A percentile compares a stretch with the other conserved stretches of the same genome.
phyloP scores from a whole-genome alignment of 768 basidiomycete species.

The Trametes meyenii region DNA sequence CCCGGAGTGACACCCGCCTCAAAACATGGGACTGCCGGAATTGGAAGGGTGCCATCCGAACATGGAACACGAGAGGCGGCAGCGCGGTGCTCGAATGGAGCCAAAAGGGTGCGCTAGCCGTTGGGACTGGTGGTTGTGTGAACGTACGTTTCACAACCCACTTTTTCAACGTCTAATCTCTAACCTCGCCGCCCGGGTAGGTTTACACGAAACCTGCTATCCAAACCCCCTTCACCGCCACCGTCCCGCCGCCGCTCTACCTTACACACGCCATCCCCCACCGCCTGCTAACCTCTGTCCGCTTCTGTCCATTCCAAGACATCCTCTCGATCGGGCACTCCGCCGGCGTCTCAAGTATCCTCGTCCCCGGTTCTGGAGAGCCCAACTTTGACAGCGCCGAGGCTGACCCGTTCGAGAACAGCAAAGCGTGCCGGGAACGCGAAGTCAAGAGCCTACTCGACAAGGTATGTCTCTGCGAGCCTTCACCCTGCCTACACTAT shows the following conservation, averaged over 20 bases:
- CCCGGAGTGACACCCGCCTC: no score
- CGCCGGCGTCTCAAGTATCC: constrained; percentile 77
- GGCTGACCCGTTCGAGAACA: constrained; percentile 93
- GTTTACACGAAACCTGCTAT: constrained; percentile 74
- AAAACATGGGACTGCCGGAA: constrained; percentile 98
- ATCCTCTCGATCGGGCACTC: constrained; percentile 78
- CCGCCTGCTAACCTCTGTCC: constrained; percentile 70
- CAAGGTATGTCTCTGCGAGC: constrained; percentile 48
- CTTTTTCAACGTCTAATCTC: not conserved
- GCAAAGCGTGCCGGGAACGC: constrained; percentile 77
- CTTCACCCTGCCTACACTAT: not conserved
- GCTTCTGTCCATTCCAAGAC: constrained; percentile 92
- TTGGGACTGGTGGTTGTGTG: constrained; percentile 81
- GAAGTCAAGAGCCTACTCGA: constrained; percentile 92
- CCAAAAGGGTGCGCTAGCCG: constrained; percentile 78
- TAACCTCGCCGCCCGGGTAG: constrained; percentile 39
- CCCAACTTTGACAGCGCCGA: constrained; percentile 93
- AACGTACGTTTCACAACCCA: constrained; percentile 55
- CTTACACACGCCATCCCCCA: constrained; percentile 85
- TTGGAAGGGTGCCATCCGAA: constrained; percentile 87
- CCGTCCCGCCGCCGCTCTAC: constrained; percentile 77
- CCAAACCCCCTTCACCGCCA: constrained; percentile 50
- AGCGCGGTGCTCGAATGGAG: constrained; percentile 82
- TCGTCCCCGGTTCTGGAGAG: constrained; percentile 93
- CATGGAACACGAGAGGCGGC: constrained; percentile 73